phyloP scores from a whole-genome alignment of 768 basidiomycete genomes.

The Termitomyces sp. region DNA sequence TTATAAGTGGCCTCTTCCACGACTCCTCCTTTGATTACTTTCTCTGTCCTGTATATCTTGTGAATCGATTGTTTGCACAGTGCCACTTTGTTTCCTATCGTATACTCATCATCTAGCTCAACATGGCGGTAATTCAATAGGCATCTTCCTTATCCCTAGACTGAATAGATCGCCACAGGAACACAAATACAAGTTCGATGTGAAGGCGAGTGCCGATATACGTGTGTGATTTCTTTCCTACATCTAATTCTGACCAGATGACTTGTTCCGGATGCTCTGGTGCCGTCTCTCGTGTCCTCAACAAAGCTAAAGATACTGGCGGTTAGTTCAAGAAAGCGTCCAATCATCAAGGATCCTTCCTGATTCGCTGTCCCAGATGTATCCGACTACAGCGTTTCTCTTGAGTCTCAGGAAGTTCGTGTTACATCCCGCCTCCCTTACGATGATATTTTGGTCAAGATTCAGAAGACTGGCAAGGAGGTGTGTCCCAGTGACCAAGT shows the following conservation, averaged over 20 bases:
- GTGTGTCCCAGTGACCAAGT: constrained; percentile 29
- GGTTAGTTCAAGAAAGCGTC: constrained; percentile 2
- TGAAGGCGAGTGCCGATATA: constrained; percentile 50
- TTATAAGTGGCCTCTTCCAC: neutral
- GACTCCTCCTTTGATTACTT: neutral
- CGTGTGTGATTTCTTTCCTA: neutral
- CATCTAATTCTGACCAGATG: constrained; percentile 50
- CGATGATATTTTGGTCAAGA: constrained; percentile 62
- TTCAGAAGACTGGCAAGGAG: constrained; percentile 92
- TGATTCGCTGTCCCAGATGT: constrained; percentile 35
- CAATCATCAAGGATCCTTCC: neutral
- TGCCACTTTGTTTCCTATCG: neutral
- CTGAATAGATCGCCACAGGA: constrained; percentile 14
- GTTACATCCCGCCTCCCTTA: constrained; percentile 58
- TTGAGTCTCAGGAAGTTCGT: constrained; percentile 67
- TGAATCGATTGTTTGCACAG: neutral
- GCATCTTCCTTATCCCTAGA: neutral
- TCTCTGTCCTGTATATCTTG: neutral
- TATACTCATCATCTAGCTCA: neutral
- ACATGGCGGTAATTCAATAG: constrained; percentile 8
- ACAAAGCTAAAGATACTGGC: constrained; percentile 53
- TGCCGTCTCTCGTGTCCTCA: constrained; percentile 69
- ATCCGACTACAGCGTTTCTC: constrained; percentile 48
- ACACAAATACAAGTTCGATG: constrained; percentile 73
- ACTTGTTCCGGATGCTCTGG: constrained; percentile 83